These are phyloP conservation scores for Amanita jacksonii DNA, from an alignment of 768 basidiomycete species.

Conservation along the genomic window DNA sequence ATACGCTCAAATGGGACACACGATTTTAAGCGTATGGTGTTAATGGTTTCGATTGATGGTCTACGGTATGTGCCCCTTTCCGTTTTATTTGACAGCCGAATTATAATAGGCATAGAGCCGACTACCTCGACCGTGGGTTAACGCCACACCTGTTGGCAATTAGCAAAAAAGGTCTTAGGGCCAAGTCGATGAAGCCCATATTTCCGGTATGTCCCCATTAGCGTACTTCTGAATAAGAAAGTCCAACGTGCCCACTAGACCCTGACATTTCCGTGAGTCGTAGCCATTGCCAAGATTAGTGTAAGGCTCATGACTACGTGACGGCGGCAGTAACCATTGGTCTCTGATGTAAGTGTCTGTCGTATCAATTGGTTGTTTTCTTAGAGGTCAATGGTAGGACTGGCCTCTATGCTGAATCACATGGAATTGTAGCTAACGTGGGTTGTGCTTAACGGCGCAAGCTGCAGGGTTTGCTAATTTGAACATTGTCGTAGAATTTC, in stretches of 20 bases:
- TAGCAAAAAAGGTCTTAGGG: conserved; percentile 75
- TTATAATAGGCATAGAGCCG: conserved; percentile 63
- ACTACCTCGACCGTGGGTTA: conserved; percentile 78
- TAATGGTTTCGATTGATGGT: conserved; percentile 85
- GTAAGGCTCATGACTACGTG: not conserved
- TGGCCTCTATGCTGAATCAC: conserved; percentile 81
- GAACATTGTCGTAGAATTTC: conserved; percentile 50
- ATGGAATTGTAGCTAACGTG: conserved; percentile 88
- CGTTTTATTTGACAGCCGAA: too few species aligned
- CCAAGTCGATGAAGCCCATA: conserved; percentile 79
- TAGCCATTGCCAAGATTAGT: not conserved
- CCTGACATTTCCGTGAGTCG: conserved; percentile 78
- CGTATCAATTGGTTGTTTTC: not conserved
- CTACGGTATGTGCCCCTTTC: conserved; percentile 40
- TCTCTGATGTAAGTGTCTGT: conserved; percentile 51
- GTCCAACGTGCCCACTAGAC: conserved; percentile 37
- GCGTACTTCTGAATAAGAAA: conserved; percentile 4
- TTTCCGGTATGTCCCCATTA: conserved; percentile 51
- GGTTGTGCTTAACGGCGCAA: conserved; percentile 13
- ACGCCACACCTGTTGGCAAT: conserved; percentile 79
- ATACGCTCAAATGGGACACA: conserved; percentile 76
- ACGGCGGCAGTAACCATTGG: conserved; percentile 72
- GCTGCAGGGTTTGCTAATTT: not conserved
- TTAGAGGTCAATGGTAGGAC: conserved; percentile 44
- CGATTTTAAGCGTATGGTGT: conserved; percentile 67